A percentile compares a stretch with the other conserved stretches of the same genome.
Conservation (phyloP, 305 asterid genomes). For the Andrographis paniculata region DNA sequence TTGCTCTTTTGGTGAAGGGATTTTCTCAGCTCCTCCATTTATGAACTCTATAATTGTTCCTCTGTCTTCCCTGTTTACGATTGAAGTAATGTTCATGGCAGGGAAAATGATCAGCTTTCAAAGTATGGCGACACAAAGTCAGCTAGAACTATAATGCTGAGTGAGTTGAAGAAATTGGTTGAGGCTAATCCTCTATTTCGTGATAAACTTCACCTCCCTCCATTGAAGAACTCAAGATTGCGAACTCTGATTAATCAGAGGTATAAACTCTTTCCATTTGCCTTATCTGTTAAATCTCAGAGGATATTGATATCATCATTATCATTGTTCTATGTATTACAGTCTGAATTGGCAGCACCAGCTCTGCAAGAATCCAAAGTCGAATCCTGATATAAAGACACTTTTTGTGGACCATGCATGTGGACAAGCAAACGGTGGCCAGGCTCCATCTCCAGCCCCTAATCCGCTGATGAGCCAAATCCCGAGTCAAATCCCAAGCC, state of each 20-base stretch:
- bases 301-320: too few species aligned
- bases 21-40: constrained; percentile 7
- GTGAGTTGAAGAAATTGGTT: constrained; percentile 50
- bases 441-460: constrained; percentile 45
- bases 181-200: constrained; percentile 60
- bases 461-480: constrained; percentile 33
- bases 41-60: constrained; percentile 8
- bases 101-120: constrained; percentile 63
- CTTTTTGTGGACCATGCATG: constrained; percentile 67
- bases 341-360: constrained; percentile 84
- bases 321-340: constrained; percentile 22
- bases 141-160: constrained; percentile 48
- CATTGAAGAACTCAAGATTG: constrained; percentile 47
- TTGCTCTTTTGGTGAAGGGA: neutral
- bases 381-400: constrained; percentile 61
- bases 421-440: constrained; percentile 45
- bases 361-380: constrained; percentile 62
- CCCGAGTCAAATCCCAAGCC: too few species aligned
- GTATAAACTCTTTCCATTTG: too few species aligned
- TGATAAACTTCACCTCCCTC: constrained; percentile 61
- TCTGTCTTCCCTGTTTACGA: constrained; percentile 10
- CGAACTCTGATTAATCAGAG: constrained; percentile 66
- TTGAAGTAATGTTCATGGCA: constrained; percentile 19
- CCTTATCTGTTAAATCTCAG: too few species aligned
- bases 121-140: constrained; percentile 53